Evolutionary conservation across 495 filamentous ascomycete genomes (phyloP), one percentile per base, ranked within the genome.

Genomic region (Xylaria scruposa): DNA sequence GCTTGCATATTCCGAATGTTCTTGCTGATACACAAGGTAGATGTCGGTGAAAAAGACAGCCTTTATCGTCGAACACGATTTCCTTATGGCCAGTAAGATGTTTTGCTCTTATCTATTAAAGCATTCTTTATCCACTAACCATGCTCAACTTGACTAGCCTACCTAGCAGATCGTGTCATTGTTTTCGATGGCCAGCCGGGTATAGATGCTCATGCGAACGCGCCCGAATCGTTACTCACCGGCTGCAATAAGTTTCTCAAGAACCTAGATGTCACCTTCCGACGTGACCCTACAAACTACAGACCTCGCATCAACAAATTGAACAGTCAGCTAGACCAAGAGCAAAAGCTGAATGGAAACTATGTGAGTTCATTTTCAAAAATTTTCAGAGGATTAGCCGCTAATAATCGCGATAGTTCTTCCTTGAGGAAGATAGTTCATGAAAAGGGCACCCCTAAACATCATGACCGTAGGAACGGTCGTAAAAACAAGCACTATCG

Each of bases 11-110:
- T 17, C 12, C 3, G 10, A 26, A 65, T 36, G 36, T 46, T 36
- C 17, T 5, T 19, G 38, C 61, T 71, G 12, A 64, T 61, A 65
- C 12, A 46, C 21, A 7, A 24, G 12, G 19, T 58, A 71, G 70
- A 99, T 98, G 96, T 95, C 98, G 87, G 90, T 93, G 70, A 98
- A 99, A 91, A 98, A 98, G 88, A 98, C 96, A 0, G 96, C 97
- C 46, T 98, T 99, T 81, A 90, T 99, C 73, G 96, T 98, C 76
- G 96, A 99, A 90, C 96, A 99, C 91, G 97, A 99, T 90, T 98
- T 99, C 85, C 98, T 98, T 86, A 98, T 98, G 96, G 94, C 94
- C 38, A 88, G 70, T 71, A 71, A 65, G 70, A 19, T 26, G 10
- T 24, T 60, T 38, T 21, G 40, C 24, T n/a, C 21, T 1, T 31